Percentiles rank a stretch among this genome's conserved stretches.
These are phyloP conservation scores for Ogataea nonfermentans DNA, from an alignment of 805 yeast genomes.

Conservation along the genomic window DNA sequence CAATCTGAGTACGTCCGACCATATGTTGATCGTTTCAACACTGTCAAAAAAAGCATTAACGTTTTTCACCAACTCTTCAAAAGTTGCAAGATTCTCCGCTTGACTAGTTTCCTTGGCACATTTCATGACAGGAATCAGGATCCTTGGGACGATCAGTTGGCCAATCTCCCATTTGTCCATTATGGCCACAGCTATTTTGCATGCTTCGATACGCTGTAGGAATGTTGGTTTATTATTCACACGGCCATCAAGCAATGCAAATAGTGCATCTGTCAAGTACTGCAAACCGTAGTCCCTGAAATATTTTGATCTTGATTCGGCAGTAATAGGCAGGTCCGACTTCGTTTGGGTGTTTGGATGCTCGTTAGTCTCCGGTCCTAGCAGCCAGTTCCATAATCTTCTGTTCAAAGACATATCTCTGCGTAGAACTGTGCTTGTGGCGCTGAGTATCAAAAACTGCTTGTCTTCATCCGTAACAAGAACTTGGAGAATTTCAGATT, in stretches of 20 bases:
- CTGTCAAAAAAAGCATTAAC: slow-evolving; percentile 79
- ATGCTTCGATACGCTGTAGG: slow-evolving; percentile 47
- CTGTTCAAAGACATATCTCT: slow-evolving; percentile 94
- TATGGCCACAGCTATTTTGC: slow-evolving; percentile 65
- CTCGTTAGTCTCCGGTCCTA: slow-evolving; percentile 66
- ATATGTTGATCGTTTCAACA: slow-evolving; percentile 76
- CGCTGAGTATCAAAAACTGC: slow-evolving; percentile 55
- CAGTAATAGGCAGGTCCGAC: slow-evolving; percentile 9
- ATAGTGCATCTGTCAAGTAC: slow-evolving; percentile 51
- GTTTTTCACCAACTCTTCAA: slow-evolving; percentile 50
- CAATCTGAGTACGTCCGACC: slow-evolving; percentile 58
- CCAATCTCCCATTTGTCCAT: slow-evolving; percentile 97
- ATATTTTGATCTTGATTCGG: slow-evolving; percentile 45
- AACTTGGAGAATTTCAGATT: slow-evolving; percentile 52
- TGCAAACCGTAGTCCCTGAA: slow-evolving; percentile 58
- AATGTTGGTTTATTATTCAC: slow-evolving; percentile 22
- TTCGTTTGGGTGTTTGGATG: slow-evolving; percentile 6
- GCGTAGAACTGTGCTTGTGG: slow-evolving; percentile 66
- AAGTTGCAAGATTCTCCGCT: slow-evolving; percentile 24
- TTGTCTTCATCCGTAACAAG: slow-evolving; percentile 53
- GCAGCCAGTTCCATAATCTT: slow-evolving; percentile 88
- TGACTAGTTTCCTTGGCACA: slow-evolving; percentile 39
- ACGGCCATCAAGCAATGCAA: slow-evolving; percentile 42
- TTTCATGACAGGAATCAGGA: slow-evolving; percentile 64
- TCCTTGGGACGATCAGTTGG: slow-evolving; percentile 61